Base-by-base conservation (phyloP, 2,329 filamentous ascomycete genomes). In the Dactylellina leptospora region DNA sequence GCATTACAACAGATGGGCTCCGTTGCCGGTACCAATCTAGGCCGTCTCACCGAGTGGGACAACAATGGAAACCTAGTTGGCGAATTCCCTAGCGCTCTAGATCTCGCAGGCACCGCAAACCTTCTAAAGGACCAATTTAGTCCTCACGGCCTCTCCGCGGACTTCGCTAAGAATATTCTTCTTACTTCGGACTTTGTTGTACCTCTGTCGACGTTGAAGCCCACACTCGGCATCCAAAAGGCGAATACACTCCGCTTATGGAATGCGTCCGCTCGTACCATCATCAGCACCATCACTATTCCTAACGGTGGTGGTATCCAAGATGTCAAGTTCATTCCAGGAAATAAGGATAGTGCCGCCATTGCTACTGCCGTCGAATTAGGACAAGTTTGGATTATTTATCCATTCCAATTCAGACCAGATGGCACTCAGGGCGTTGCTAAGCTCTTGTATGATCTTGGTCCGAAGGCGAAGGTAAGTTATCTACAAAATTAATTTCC, bases 321-420 rank as follows among this genome's bases (percentile, higher is more conserved):
- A 76, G 86, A 88, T 74, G 84, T 88, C 76, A 88, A 88, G 78
- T 87, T 87, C 79, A 88, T 88, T 73, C 86, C 86, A 0, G 84
- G 84, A 6, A 85, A 88, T 80, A 76, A 80, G 4, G 85, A 88
- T 73, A 81, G 80, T 30, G 86, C 85, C 28, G 86, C 85, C 9
- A 79, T 88, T 22, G 85, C 86, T 6, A 87, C 85, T 10, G 85
- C 86, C 13, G 85, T 88, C 18, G 82, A 83, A 28, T 82, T 84
- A 2, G 86, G 85, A 8, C 82, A 87, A 75, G 84, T 87, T 74
- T 88, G 86, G 86, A 84, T 87, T 77, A 87, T 88, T 79, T 88
- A 88, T 77, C 86, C 86, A 42, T 72, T 72, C 45, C 48, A 45
- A 27, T 18, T 11, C 4, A 55, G 38, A 3, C 77, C 81, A 5